Evolutionary conservation across 352 stramenopile species (phyloP).

Genomic region (Phytopythium oedochilum): DNA sequence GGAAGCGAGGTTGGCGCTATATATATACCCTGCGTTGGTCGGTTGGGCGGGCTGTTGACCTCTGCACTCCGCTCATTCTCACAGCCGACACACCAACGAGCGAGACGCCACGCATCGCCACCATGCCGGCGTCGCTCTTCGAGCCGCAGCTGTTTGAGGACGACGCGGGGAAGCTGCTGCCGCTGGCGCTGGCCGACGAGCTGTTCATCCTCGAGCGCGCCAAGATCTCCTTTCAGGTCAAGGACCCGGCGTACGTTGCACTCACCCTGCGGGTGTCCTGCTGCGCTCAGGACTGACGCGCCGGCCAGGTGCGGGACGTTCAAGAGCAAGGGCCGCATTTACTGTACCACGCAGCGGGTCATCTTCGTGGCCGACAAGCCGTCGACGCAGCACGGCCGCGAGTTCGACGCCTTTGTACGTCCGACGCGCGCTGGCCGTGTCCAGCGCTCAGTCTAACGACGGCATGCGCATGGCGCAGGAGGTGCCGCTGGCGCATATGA

Average conservation of each 20-base stretch:
- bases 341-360: slow-evolving; percentile 83
- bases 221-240: slow-evolving; percentile 76
- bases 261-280: background rate
- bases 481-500: slow-evolving; percentile 74
- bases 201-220: slow-evolving; percentile 80
- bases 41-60: background rate
- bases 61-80: background rate
- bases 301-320: slow-evolving; percentile 18
- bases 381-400: slow-evolving; percentile 49
- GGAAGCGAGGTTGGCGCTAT: background rate
- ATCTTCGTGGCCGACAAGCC: slow-evolving; percentile 81
- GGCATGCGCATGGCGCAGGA: slow-evolving; percentile 39
- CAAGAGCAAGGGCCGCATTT: slow-evolving; percentile 77
- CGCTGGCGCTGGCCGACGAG: slow-evolving; percentile 75
- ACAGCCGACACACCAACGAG: background rate
- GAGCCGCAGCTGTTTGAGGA: slow-evolving; percentile 64
- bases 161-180: slow-evolving; percentile 59
- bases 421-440: background rate
- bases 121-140: slow-evolving; percentile 23
- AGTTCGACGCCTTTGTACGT: slow-evolving; percentile 74
- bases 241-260: slow-evolving; percentile 40
- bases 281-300: background rate
- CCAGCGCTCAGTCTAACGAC: no score
- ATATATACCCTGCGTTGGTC: background rate
- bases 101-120: background rate